A percentile compares a stretch with the other conserved stretches of the same genome.
Evolutionary conservation across 2,329 filamentous ascomycete species (phyloP).

Genomic region (Endoconidiophora laricicola): DNA sequence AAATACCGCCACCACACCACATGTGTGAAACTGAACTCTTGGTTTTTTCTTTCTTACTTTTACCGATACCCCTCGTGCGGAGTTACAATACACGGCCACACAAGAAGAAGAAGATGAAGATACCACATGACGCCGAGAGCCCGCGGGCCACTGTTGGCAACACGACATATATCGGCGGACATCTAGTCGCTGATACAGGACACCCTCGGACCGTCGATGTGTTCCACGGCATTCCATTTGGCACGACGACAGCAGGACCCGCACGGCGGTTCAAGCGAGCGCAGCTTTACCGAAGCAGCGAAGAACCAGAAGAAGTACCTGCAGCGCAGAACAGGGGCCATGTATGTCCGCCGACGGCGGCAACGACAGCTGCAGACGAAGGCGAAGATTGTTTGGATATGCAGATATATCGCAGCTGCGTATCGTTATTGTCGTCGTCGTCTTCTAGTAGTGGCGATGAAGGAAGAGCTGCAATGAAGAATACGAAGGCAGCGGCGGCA

Average conservation of each 20-base stretch:
- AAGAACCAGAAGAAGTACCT: neutral
- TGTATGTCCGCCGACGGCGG: constrained; percentile 13
- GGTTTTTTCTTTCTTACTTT: too few relatives aligned
- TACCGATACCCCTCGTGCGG: too few relatives aligned
- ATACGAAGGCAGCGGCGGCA: constrained; percentile 9
- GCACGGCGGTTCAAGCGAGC: constrained; percentile 28
- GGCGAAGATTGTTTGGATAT: constrained; percentile 36
- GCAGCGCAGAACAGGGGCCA: constrained; percentile 9
- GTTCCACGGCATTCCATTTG: constrained; percentile 35
- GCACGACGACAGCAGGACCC: constrained; percentile 24
- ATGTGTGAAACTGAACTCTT: too few relatives aligned
- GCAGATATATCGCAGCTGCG: constrained; percentile 28
- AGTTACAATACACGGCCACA: too few relatives aligned
- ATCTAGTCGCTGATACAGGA: neutral
- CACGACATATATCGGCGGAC: neutral
- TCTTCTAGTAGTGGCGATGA: too few relatives aligned
- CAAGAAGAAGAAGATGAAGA: neutral
- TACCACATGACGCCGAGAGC: neutral
- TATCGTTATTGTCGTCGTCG: constrained; percentile 15
- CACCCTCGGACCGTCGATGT: constrained; percentile 27
- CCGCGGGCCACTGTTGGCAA: neutral
- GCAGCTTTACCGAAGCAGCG: constrained; percentile 6
- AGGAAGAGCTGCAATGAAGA: neutral
- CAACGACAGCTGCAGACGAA: constrained; percentile 16
- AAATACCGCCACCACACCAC: too few relatives aligned